Percentiles rank a stretch among this genome's conserved stretches.
Evolutionary conservation across 139 green algal genomes (phyloP).

Genomic region (Micromonas pusilla): DNA sequence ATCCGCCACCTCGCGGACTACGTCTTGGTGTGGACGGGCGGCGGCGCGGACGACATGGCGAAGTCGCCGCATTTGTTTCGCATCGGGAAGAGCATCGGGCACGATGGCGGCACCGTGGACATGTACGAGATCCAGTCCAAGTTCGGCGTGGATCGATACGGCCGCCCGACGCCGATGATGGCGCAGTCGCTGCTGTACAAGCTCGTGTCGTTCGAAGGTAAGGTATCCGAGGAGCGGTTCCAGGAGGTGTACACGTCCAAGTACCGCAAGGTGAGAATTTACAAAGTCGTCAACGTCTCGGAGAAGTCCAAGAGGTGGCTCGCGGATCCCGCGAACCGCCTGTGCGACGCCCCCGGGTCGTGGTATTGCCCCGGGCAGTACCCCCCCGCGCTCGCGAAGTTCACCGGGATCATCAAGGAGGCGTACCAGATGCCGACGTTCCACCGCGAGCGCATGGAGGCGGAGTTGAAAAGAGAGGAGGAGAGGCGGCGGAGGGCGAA

Average conservation of each 20-base stretch:
- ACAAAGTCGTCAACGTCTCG: slow-evolving; percentile 29
- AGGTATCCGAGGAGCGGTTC: slow-evolving; percentile 3
- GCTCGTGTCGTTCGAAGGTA: slow-evolving; percentile 18
- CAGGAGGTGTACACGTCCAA: slow-evolving; percentile 34
- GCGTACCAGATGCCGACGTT: background rate
- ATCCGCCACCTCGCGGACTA: slow-evolving; percentile 46
- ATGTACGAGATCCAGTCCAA: slow-evolving; percentile 11
- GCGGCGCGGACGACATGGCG: slow-evolving; percentile 45
- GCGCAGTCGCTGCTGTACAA: slow-evolving; percentile 27
- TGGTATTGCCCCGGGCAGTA: slow-evolving; percentile 30
- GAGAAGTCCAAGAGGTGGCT: slow-evolving; percentile 28
- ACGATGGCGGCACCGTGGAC: slow-evolving; percentile 26
- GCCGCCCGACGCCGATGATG: slow-evolving; percentile 28
- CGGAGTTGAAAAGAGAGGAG: background rate
- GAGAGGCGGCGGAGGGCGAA: background rate
- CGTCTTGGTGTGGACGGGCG: slow-evolving; percentile 47
- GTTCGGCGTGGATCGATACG: slow-evolving; percentile 25
- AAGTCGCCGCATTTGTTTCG: slow-evolving; percentile 43
- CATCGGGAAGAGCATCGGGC: slow-evolving; percentile 42
- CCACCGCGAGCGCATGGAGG: background rate
- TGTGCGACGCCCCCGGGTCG: slow-evolving; percentile 26
- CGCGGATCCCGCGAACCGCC: slow-evolving; percentile 27
- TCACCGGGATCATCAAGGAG: slow-evolving; percentile 10
- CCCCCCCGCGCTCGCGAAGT: slow-evolving; percentile 27
- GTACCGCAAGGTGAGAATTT: slow-evolving; percentile 35